phyloP scores from a whole-genome alignment of 306 rosid species.

The Chamaecrista fasciculata region DNA sequence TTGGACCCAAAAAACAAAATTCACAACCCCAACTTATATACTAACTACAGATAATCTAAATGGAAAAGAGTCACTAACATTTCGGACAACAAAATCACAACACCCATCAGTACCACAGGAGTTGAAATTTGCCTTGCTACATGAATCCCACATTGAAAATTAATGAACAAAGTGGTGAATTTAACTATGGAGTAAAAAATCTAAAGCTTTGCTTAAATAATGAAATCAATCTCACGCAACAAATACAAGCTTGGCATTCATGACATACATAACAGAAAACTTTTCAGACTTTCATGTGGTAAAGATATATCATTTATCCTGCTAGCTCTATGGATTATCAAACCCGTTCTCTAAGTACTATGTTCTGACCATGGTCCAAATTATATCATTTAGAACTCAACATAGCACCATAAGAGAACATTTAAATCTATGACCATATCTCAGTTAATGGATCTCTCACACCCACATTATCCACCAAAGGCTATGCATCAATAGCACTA shows the following conservation, averaged over 20 bases:
- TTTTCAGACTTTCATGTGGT: slow-evolving; percentile 12
- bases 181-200: neutral
- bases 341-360: slow-evolving; percentile 23
- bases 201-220: slow-evolving; percentile 20
- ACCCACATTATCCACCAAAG: slow-evolving; percentile 14
- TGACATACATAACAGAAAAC: slow-evolving; percentile 7
- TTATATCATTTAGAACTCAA: slow-evolving; percentile 11
- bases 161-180: slow-evolving; percentile 14
- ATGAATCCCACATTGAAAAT: neutral
- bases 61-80: neutral
- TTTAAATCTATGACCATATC: slow-evolving; percentile 23
- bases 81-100: neutral
- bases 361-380: slow-evolving; percentile 13
- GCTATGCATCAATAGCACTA: slow-evolving; percentile 45
- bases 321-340: slow-evolving; percentile 15
- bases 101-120: neutral
- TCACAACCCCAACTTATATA: no score
- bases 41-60: neutral
- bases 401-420: neutral
- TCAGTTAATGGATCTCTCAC: slow-evolving; percentile 17
- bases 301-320: slow-evolving; percentile 1
- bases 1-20: no score
- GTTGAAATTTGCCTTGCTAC: neutral
- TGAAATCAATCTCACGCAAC: slow-evolving; percentile 22
- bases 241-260: slow-evolving; percentile 27